phyloP scores from a whole-genome alignment of 441 rosid species.

The Syzygium syzygioides region DNA sequence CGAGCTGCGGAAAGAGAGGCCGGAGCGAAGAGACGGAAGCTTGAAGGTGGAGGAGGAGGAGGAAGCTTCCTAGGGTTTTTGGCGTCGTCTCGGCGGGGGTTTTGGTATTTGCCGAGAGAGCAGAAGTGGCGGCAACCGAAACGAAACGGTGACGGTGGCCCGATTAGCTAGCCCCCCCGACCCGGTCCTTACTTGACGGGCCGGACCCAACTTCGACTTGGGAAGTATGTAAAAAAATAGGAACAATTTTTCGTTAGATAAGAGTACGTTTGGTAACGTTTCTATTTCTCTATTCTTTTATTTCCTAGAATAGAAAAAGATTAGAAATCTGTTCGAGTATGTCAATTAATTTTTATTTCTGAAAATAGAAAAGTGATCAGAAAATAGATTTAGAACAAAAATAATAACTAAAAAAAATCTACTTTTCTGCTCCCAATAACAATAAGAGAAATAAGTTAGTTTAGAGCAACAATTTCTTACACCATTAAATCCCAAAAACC shows the following conservation, averaged over 20 bases:
- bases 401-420: too few species aligned
- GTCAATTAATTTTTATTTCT: too few species aligned
- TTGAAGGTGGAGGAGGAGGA: neutral
- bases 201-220: neutral
- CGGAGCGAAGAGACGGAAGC: neutral
- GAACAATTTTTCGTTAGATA: neutral
- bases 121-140: neutral
- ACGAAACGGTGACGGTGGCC: neutral
- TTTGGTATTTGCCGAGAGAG: neutral
- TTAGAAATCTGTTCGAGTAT: too few species aligned
- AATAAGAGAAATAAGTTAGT: too few species aligned
- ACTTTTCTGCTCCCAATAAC: too few species aligned
- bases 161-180: neutral
- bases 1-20: neutral
- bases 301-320: too few species aligned
- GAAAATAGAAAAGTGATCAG: too few species aligned
- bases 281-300: too few species aligned
- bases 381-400: too few species aligned
- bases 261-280: too few species aligned
- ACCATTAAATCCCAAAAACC: too few species aligned
- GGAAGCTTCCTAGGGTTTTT: neutral
- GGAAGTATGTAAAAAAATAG: neutral
- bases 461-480: too few species aligned
- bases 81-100: neutral
- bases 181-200: neutral